Evolutionary conservation across 768 basidiomycete genomes (phyloP), one percentile per base, ranked within the genome.

Genomic region (Pluteus cervinus): DNA sequence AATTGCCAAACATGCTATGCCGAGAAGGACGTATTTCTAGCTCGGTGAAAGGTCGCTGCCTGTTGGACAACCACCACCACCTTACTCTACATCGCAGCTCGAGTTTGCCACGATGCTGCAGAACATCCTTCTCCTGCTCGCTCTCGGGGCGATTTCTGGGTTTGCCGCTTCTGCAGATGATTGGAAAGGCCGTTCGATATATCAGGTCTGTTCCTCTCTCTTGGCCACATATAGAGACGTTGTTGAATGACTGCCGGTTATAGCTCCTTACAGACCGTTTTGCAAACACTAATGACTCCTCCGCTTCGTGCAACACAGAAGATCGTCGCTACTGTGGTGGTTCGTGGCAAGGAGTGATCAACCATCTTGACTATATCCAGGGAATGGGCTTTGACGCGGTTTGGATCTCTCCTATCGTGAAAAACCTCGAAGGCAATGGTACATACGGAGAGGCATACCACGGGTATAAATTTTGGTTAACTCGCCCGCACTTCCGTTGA

Each of bases 301-400:
- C 68, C 44, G 59, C 62, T 35, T 34, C 65, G 39, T 82, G 81
- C 54, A 64, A 79, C 48, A 68, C 74, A 6, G 55, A 54, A n/a
- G 49, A 59, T 17, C 73, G 73, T 47, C 75, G 72, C 7, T 81
- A 77, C 60, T 85, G 83, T 41, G 82, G 83, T 29, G 83, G 83
- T 5, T 77, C 76, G n/a, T 84, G 79, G 76, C 62, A 62, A 34
- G 71, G 73, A 4, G 68, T 87, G 46, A 66, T 61, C 42, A 60
- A 69, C 46, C 76, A 83, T 50, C 69, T 88, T 20, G 81, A 84
- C 51, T 88, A 88, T 50, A 84, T 88, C 44, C 74, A 82, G 46
- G 49, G 66, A 28, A 76, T 81, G 53, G 85, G 84, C 3, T 86
- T 85, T 55, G 81, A 83, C 33, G 81, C 83, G 55, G 63, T 84